Evolutionary conservation across 257 asterid genomes (phyloP).

Genomic region (Verbena officinalis): DNA sequence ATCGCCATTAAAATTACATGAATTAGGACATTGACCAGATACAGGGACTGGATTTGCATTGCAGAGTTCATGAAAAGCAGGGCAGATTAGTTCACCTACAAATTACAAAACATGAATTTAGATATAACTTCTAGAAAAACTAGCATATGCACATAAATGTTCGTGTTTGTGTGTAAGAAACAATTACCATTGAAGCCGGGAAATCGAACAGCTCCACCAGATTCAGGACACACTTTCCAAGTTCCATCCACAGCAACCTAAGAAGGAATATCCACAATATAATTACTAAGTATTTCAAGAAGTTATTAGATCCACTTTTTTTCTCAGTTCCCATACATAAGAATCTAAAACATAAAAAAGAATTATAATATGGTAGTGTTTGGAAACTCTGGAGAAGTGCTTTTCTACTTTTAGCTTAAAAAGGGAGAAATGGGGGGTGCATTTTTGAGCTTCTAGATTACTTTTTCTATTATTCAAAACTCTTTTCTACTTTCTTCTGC

Average conservation of each 20-base stretch:
- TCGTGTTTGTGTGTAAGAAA: neutral
- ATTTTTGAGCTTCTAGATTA: no score
- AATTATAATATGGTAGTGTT: neutral
- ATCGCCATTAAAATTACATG: conserved; percentile 88
- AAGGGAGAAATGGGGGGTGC: no score
- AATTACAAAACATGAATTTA: neutral
- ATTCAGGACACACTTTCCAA: conserved; percentile 83
- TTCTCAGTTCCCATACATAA: conserved; percentile 2
- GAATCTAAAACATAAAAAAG: neutral
- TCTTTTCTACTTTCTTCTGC: no score
- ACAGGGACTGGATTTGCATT: conserved; percentile 54
- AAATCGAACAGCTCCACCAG: conserved; percentile 82
- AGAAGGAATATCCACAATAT: conserved; percentile 19
- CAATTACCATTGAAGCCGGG: conserved; percentile 82
- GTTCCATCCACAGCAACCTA: conserved; percentile 92
- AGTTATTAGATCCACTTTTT: neutral
- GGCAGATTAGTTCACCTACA: conserved; percentile 90
- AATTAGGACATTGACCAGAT: conserved; percentile 78
- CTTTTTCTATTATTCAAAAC: no score
- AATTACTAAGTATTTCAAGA: conserved; percentile 6
- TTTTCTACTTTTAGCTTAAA: no score
- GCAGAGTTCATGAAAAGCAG: conserved; percentile 95
- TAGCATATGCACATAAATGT: neutral
- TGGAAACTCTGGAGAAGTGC: no score
- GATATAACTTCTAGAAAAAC: neutral